phyloP scores from a whole-genome alignment of 139 green algal genomes.

The Volvox reticuliferus region DNA sequence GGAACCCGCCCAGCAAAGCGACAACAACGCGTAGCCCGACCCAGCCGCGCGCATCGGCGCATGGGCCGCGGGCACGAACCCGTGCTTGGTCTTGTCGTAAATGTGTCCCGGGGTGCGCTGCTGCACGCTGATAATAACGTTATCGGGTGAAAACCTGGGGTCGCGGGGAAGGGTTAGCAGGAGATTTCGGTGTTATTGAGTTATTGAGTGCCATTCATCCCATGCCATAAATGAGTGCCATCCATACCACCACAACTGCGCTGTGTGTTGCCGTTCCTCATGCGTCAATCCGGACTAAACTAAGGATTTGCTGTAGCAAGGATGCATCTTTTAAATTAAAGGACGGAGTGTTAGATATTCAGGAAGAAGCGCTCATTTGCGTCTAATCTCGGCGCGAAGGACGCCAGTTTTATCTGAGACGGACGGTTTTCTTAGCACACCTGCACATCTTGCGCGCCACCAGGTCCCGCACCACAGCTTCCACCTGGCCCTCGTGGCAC shows the following conservation, averaged over 20 bases:
- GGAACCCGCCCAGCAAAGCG: constrained; percentile 13
- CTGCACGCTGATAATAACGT: constrained; percentile 40
- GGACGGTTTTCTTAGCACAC: not conserved
- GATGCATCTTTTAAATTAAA: too few relatives aligned
- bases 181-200: too few relatives aligned
- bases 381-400: too few relatives aligned
- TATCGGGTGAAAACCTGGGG: constrained; percentile 26
- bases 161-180: not conserved
- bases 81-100: constrained; percentile 3
- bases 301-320: too few relatives aligned
- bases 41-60: constrained; percentile 13
- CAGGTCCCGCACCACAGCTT: constrained; percentile 25
- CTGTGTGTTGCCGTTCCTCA: not conserved
- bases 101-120: constrained; percentile 12
- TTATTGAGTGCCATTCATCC: too few relatives aligned
- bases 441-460: constrained; percentile 30
- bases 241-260: not conserved
- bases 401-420: too few relatives aligned
- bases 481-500: constrained; percentile 43
- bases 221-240: too few relatives aligned
- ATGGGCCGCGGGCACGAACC: not conserved
- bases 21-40: constrained; percentile 30
- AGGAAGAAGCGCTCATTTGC: too few relatives aligned
- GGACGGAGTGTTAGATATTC: too few relatives aligned
- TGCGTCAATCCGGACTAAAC: too few relatives aligned